phyloP scores from a whole-genome alignment of 306 rosid genomes.

The Purshia tridentata region DNA sequence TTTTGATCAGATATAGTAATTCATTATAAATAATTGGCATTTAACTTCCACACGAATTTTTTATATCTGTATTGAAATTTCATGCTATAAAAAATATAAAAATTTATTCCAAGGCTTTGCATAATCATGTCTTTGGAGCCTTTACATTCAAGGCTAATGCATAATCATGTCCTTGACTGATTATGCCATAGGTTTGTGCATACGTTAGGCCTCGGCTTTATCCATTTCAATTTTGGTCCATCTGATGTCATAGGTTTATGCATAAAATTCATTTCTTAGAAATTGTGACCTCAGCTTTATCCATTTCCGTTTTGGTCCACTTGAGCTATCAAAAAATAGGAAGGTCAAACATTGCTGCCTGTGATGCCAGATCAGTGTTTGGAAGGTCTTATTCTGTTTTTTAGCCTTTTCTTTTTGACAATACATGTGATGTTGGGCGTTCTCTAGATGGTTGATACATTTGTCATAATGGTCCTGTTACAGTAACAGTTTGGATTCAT shows the following conservation, averaged over 20 bases:
- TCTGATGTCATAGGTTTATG: background rate
- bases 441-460: slow-evolving; percentile 1
- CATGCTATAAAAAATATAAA: no score
- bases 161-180: no score
- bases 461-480: background rate
- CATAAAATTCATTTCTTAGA: no score
- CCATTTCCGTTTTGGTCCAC: background rate
- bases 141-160: no score
- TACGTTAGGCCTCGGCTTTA: background rate
- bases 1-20: background rate
- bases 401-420: background rate
- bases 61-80: no score
- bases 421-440: background rate
- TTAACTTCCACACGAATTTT: no score
- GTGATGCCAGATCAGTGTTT: background rate
- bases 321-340: background rate
- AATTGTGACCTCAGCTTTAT: background rate
- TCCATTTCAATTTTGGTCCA: background rate
- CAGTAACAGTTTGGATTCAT: background rate
- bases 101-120: no score
- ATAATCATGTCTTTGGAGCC: no score
- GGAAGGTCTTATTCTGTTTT: background rate
- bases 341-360: slow-evolving; percentile 3
- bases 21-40: no score
- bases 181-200: no score